Evolutionary conservation across 371 early-diverging fungal genomes (phyloP), one percentile per base, ranked within the genome.

Genomic region (Umbelopsis sp.): DNA sequence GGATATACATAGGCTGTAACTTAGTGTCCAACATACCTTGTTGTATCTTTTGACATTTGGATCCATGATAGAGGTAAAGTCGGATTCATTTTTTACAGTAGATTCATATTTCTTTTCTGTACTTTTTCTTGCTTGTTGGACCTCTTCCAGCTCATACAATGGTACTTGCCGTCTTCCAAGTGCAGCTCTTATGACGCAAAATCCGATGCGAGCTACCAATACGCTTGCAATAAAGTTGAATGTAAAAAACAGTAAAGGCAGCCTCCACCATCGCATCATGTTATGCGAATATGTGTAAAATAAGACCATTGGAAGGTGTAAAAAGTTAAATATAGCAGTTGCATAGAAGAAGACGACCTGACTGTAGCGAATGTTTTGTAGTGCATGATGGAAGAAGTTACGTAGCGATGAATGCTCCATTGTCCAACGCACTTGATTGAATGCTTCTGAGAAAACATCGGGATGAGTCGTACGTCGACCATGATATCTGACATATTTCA

Each of bases 381-480:
- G 37, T 1, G 65, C 69, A 44, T 71, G 44, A 64, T 74, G 72
- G 12, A 71, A 45, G 25, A 74, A 74, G 48, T 53, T 74, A 20
- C 44, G 63, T 4, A 74, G 25, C 45, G 72, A 69, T 8, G 72
- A 69, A 20, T 65, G 69, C 37, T 66, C 65, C 50, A 72, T 50
- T 9, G 71, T 64, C 53, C 63, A 18, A 44, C 69, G 68, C 16
- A 72, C 44, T 20, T 67, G 69, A 24, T 74, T 65, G 66, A 66
- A 69, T n/a, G 66, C 72, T 18, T 74, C 74, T 37, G 63, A 22
- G 69, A 74, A 74, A 1, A 72, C 67, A 46, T 74, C 74, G 22
- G 74, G 74, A 29, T 74, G 72, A 2, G 72, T 74, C 0, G 72
- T 74, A n/a, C 72, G 74, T 3, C 66, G 48, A 10, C 69, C 67